Percentiles rank a stretch among this genome's conserved stretches.
Evolutionary conservation across 176 grass and related monocot genomes (phyloP).

Genomic region (Oropetium thomaeum): DNA sequence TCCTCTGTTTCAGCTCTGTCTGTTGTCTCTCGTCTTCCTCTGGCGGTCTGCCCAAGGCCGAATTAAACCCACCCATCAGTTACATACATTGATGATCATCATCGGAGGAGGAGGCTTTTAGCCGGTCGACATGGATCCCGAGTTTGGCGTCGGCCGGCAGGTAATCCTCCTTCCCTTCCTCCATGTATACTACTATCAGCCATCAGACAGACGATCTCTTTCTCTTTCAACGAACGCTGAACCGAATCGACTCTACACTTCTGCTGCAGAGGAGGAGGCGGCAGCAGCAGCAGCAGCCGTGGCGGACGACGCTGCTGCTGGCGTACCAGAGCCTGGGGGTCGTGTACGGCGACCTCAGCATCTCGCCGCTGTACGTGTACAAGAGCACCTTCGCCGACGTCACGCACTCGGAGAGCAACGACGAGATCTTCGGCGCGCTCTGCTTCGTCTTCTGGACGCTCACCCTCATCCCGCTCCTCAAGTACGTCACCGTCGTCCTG

Average conservation of each 20-base stretch:
- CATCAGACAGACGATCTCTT: too few species aligned
- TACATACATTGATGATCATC: background rate
- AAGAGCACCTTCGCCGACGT: conserved; percentile 99
- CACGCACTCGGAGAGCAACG: conserved; percentile 83
- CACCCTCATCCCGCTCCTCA: conserved; percentile 85
- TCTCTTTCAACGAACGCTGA: too few species aligned
- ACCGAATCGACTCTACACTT: too few species aligned
- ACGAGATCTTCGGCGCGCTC: conserved; percentile 89
- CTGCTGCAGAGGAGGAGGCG: too few species aligned
- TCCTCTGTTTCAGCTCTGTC: background rate
- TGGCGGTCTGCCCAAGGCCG: background rate
- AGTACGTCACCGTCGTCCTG: conserved; percentile 97
- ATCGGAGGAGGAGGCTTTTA: too few species aligned
- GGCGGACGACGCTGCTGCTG: conserved; percentile 73
- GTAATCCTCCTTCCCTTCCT: background rate
- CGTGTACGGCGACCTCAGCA: conserved; percentile 95
- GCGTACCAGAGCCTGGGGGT: conserved; percentile 97
- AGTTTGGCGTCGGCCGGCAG: conserved; percentile 33
- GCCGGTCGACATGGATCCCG: conserved; percentile 25
- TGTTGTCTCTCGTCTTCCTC: background rate
- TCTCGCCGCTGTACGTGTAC: conserved; percentile 94
- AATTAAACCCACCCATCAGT: background rate
- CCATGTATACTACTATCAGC: too few species aligned
- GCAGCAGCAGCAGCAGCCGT: conserved; percentile 69
- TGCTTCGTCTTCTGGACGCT: conserved; percentile 98